A percentile compares a stretch with the other conserved stretches of the same genome.
Conservation (phyloP, 257 asterid species). For the Fraxinus americana region DNA sequence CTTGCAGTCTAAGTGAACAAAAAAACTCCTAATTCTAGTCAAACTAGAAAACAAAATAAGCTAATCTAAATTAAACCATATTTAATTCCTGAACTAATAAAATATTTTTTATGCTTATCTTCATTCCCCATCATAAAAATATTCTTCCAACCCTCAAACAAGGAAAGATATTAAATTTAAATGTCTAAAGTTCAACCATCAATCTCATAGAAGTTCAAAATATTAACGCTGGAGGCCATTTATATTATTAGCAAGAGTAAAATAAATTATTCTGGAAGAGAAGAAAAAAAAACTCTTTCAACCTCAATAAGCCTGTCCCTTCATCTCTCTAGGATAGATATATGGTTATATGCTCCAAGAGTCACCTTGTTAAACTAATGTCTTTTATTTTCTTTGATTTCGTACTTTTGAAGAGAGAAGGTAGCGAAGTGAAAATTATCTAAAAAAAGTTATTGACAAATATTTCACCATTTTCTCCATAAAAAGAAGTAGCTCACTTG, state of each 20-base stretch:
- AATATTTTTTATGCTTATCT: no score
- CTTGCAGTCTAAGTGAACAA: no score
- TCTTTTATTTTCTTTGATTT: not conserved
- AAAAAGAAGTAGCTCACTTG: conserved; percentile 44
- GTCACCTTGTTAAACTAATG: not conserved
- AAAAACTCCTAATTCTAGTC: no score
- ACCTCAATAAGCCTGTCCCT: not conserved
- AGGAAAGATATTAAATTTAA: not conserved
- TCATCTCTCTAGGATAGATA: not conserved
- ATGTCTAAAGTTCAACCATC: not conserved
- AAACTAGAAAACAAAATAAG: no score
- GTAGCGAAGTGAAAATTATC: not conserved
- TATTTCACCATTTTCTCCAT: not conserved
- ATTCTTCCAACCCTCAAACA: not conserved
- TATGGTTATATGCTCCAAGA: not conserved
- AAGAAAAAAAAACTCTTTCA: not conserved
- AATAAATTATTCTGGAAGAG: not conserved
- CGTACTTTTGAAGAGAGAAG: not conserved
- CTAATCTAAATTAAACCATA: no score
- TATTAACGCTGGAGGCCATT: not conserved
- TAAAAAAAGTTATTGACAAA: not conserved
- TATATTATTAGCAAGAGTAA: not conserved
- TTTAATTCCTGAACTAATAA: no score
- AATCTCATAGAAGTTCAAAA: not conserved
- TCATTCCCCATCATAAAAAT: not conserved